Evolutionary conservation across 2,329 filamentous ascomycete genomes (phyloP).

Genomic region (Colletotrichum karsti): DNA sequence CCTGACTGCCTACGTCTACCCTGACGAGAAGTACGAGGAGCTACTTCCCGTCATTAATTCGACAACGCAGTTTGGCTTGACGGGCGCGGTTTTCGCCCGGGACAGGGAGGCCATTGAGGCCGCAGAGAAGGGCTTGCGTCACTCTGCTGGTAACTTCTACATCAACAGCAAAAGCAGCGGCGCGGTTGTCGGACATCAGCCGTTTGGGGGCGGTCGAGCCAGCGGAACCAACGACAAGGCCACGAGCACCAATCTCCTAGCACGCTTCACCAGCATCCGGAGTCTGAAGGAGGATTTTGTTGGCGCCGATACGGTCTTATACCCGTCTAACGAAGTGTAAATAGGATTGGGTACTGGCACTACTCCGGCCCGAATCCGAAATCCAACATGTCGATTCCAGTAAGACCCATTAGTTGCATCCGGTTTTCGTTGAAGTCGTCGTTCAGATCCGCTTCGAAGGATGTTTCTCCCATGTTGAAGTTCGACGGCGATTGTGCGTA

Average conservation of each 20-base stretch:
- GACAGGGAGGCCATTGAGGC: slow-evolving; percentile 72
- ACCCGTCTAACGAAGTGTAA: slow-evolving; percentile 76
- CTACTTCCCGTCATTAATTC: slow-evolving; percentile 65
- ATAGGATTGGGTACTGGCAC: background rate
- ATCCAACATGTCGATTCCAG: slow-evolving; percentile 34
- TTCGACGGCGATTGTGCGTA: too few relatives aligned
- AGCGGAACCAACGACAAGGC: slow-evolving; percentile 80
- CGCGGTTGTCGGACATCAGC: slow-evolving; percentile 77
- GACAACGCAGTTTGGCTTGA: slow-evolving; percentile 81
- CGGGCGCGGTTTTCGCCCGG: slow-evolving; percentile 77
- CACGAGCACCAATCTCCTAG: slow-evolving; percentile 69
- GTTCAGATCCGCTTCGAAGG: background rate
- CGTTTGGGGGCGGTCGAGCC: slow-evolving; percentile 74
- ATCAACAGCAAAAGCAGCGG: slow-evolving; percentile 85
- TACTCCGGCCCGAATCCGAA: slow-evolving; percentile 9
- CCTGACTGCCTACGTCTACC: slow-evolving; percentile 70
- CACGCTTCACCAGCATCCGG: slow-evolving; percentile 72
- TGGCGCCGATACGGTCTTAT: slow-evolving; percentile 68
- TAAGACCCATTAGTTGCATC: slow-evolving; percentile 33
- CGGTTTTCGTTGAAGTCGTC: slow-evolving; percentile 31
- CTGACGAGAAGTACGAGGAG: slow-evolving; percentile 69
- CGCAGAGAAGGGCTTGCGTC: slow-evolving; percentile 76
- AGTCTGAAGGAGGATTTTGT: slow-evolving; percentile 80
- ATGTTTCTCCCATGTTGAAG: too few relatives aligned
- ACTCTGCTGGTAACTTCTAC: slow-evolving; percentile 85